These are phyloP conservation scores for Solanum clarkiae DNA, from an alignment of 257 asterid species.

Conservation along the genomic window DNA sequence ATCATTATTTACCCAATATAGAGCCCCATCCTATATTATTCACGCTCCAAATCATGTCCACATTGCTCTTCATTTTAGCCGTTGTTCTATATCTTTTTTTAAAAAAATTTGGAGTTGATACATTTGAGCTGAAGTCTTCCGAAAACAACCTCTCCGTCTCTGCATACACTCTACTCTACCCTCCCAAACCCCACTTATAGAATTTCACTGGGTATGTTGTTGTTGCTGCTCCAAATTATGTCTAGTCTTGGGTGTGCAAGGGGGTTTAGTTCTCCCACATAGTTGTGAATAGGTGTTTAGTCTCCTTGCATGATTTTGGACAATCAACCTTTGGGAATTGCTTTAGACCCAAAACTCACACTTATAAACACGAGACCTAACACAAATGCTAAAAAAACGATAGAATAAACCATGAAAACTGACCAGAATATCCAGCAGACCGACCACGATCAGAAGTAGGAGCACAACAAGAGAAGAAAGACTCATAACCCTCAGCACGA, in stretches of 20 bases:
- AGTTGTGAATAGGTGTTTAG: neutral
- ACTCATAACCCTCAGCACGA: conserved; percentile 89
- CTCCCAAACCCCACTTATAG: too few relatives aligned
- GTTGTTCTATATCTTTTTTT: too few relatives aligned
- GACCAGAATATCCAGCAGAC: conserved; percentile 86
- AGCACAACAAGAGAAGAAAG: conserved; percentile 90
- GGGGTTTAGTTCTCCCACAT: neutral
- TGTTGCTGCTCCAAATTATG: too few relatives aligned
- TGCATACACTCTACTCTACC: too few relatives aligned
- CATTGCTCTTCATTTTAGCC: too few relatives aligned
- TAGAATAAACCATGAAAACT: neutral
- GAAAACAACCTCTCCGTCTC: too few relatives aligned
- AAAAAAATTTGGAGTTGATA: too few relatives aligned
- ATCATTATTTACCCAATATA: too few relatives aligned
- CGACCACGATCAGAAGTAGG: conserved; percentile 77
- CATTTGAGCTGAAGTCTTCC: too few relatives aligned
- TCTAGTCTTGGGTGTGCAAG: neutral
- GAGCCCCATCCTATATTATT: neutral
- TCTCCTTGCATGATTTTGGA: neutral
- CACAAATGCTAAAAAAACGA: neutral
- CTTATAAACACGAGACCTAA: neutral
- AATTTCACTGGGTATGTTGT: too few relatives aligned
- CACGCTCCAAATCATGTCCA: too few relatives aligned
- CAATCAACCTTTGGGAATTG: neutral
- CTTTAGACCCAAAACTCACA: neutral